Percentiles rank a stretch among this genome's conserved stretches.
Evolutionary conservation across 106 monocot genomes (phyloP).

Genomic region (Ottelia alismoides): DNA sequence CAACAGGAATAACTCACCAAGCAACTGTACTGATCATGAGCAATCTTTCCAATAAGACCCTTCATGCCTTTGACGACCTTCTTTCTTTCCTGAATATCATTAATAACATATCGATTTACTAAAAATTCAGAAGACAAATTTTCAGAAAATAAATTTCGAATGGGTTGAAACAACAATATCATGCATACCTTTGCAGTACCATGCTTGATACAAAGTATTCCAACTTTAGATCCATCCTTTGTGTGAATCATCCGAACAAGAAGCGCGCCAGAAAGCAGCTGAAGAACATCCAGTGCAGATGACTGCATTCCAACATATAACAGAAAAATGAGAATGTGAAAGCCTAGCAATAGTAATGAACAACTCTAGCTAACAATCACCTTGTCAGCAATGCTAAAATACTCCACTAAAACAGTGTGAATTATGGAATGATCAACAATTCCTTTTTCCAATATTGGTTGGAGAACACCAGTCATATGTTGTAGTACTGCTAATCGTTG

Average conservation of each 20-base stretch:
- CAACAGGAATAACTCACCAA: slow-evolving; percentile 79
- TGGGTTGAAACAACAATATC: not conserved
- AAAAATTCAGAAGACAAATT: not conserved
- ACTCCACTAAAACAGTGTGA: slow-evolving; percentile 44
- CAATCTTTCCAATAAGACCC: slow-evolving; percentile 55
- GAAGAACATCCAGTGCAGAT: slow-evolving; percentile 34
- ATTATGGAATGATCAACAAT: slow-evolving; percentile 66
- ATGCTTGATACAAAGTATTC: slow-evolving; percentile 78
- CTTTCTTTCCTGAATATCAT: slow-evolving; percentile 67
- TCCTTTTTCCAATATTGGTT: slow-evolving; percentile 61
- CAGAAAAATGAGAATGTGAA: not conserved
- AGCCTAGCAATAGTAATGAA: not conserved
- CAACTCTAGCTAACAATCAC: slow-evolving; percentile 12
- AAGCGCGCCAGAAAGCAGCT: slow-evolving; percentile 35
- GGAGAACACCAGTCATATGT: slow-evolving; percentile 52
- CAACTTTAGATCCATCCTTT: slow-evolving; percentile 75
- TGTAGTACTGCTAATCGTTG: slow-evolving; percentile 51
- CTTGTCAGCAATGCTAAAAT: slow-evolving; percentile 61
- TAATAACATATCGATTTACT: not conserved
- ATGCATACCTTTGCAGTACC: slow-evolving; percentile 61
- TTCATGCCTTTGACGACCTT: slow-evolving; percentile 91
- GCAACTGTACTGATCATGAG: slow-evolving; percentile 60
- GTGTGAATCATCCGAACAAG: slow-evolving; percentile 68
- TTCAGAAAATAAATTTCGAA: not conserved
- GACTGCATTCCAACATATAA: slow-evolving; percentile 9